Evolutionary conservation across 139 green algal genomes (phyloP).

Genomic region (Tetradesmus obliquus): DNA sequence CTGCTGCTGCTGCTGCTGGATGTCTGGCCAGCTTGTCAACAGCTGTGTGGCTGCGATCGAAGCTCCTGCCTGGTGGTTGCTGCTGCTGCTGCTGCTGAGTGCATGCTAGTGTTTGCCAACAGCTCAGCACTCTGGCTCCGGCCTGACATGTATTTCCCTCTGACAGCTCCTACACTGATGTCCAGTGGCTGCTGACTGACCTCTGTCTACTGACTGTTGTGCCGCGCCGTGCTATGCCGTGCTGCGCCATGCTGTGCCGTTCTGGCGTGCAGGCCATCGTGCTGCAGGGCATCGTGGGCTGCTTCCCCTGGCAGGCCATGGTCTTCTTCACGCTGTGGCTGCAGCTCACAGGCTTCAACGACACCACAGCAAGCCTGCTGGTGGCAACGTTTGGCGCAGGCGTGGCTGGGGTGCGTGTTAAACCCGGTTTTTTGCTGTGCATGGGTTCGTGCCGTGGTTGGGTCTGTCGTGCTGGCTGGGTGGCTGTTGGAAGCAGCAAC

Average conservation of each 20-base stretch:
- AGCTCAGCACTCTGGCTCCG: neutral
- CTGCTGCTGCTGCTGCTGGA: neutral
- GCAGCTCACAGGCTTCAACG: constrained; percentile 87
- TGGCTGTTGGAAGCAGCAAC: no score
- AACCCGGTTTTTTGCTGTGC: neutral
- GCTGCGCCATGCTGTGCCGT: neutral
- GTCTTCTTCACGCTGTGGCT: constrained; percentile 89
- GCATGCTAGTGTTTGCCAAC: neutral
- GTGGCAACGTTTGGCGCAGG: constrained; percentile 66
- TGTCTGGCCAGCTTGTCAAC: neutral
- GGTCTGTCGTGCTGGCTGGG: no score
- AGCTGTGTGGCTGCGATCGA: neutral
- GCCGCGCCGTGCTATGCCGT: neutral
- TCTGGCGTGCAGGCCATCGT: constrained; percentile 18
- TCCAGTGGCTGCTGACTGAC: no score
- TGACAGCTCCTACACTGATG: neutral
- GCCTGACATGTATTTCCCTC: neutral
- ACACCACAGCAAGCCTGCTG: constrained; percentile 62
- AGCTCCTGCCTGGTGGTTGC: neutral
- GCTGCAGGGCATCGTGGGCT: constrained; percentile 83
- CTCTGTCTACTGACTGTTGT: neutral
- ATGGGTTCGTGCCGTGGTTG: neutral
- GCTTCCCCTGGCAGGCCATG: constrained; percentile 90
- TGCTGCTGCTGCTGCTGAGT: neutral
- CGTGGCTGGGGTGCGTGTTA: constrained; percentile 50